Percentiles rank a stretch among this genome's conserved stretches.
Conservation (phyloP, 148 eudicot species). For the Rhododendron molle region DNA sequence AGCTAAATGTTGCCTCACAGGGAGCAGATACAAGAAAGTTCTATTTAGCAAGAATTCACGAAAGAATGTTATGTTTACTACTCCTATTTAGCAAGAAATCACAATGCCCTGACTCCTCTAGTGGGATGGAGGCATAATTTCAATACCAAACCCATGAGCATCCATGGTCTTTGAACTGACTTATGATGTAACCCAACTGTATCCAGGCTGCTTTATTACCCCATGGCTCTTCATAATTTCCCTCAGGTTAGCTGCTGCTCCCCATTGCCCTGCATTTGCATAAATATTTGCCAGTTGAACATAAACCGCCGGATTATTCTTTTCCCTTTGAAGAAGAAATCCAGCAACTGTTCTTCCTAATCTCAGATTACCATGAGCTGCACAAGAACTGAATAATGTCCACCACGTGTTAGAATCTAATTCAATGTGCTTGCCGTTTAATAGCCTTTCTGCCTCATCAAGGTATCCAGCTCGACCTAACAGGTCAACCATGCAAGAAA, state of each 20-base stretch:
- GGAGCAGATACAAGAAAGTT: no score
- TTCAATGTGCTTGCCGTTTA: constrained; percentile 23
- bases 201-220: constrained; percentile 64
- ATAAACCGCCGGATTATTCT: constrained; percentile 49
- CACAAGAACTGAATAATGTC: constrained; percentile 75
- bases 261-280: constrained; percentile 77
- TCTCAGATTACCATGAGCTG: constrained; percentile 53
- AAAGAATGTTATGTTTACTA: no score
- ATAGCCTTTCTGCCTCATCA: constrained; percentile 55
- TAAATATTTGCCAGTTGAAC: constrained; percentile 67
- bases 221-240: constrained; percentile 55
- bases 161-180: background rate
- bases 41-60: background rate
- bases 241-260: constrained; percentile 64
- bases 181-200: constrained; percentile 53
- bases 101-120: no score
- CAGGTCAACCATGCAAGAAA: constrained; percentile 75
- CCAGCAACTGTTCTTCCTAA: constrained; percentile 63
- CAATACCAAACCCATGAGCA: no score
- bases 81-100: background rate
- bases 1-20: no score
- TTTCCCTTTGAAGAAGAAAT: constrained; percentile 44
- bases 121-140: background rate
- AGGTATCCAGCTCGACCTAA: constrained; percentile 70
- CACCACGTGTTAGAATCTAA: constrained; percentile 53